Evolutionary conservation across 2,329 filamentous ascomycete species (phyloP), one percentile per base, ranked within the genome.

Genomic region (Phyllachora maydis): DNA sequence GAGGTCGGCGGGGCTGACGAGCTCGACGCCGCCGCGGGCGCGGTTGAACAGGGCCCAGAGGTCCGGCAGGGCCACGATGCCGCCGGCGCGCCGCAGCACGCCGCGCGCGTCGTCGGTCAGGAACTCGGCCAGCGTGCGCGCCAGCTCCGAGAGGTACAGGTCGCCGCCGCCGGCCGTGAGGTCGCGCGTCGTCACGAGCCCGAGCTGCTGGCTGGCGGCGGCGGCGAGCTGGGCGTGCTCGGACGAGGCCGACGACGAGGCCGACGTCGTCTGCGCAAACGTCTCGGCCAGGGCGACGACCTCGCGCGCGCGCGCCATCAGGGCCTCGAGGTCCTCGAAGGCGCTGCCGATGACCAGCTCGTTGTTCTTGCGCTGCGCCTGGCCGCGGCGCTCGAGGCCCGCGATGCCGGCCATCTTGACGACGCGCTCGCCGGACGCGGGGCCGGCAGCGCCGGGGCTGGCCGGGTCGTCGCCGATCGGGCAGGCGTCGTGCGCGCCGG

Each of bases 251-350:
- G 33, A 28, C 7, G 57, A 54, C 30, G 64, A 65, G 11, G 53
- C 53, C n/a, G n/a, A n/a, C n/a, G n/a, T n/a, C 39, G 83, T 75
- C 8, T 67, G 59, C 2, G 81, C 71, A 35, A 95, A 85, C 10
- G 70, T 70, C 46, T 95, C 85, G 1, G 88, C 88, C 19, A 98
- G 68, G 4, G 82, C 81, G 23, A 95, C 74, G 23, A 98, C 81
- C 42, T 98, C 81, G 42, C 95, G 93, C 4, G 88, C 88, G 4
- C 85, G 93, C 3, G 83, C 81, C 85, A 95, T 98, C 18, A 98
- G 58, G 4, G 88, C 83, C 42, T 95, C 85, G 0, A 98, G 63
- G 39, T 98, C 88, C 42, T 93, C 85, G 38, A 98, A 98, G 0
- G 88, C 83, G 33, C 67, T 82, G 14, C 85, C 85, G 32, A 98